Evolutionary conservation across 2,329 filamentous ascomycete genomes (phyloP).

Genomic region (Exophiala spinifera): DNA sequence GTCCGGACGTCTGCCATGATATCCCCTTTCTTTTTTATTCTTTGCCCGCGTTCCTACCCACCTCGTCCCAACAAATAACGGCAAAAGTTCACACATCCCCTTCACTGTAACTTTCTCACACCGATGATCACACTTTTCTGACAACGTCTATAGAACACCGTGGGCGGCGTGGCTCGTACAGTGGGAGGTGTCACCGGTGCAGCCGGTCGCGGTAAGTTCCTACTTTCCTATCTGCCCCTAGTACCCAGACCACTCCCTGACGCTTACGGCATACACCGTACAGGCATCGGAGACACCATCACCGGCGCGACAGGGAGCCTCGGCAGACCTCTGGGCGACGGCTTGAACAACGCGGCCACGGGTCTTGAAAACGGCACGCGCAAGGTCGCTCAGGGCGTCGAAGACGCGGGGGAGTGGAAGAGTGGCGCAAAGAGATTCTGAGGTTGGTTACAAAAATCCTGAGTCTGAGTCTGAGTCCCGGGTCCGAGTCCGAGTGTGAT

Average conservation of each 20-base stretch:
- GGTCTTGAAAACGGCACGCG: constrained; percentile 53
- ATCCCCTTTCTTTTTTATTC: no score
- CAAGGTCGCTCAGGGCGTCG: constrained; percentile 52
- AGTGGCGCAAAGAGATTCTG: constrained; percentile 19
- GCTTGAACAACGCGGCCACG: constrained; percentile 51
- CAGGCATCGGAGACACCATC: constrained; percentile 54
- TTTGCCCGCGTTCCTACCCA: no score
- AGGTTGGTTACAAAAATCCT: not conserved
- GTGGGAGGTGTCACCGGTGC: constrained; percentile 55
- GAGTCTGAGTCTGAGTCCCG: no score
- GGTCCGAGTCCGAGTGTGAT: no score
- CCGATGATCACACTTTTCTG: no score
- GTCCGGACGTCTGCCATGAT: no score
- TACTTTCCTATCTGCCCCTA: no score
- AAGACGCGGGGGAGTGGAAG: constrained; percentile 57
- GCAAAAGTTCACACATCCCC: no score
- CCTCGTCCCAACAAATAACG: no score
- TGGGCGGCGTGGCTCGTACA: constrained; percentile 54
- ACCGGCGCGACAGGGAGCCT: constrained; percentile 53
- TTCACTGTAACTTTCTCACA: no score
- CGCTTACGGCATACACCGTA: no score
- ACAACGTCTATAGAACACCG: constrained; percentile 44
- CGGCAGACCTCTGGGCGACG: constrained; percentile 56
- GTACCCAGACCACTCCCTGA: no score
- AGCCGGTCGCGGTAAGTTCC: constrained; percentile 45